A percentile compares a stretch with the other conserved stretches of the same genome.
phyloP scores from a whole-genome alignment of 345 rosid species.

The Isatis tinctoria region DNA sequence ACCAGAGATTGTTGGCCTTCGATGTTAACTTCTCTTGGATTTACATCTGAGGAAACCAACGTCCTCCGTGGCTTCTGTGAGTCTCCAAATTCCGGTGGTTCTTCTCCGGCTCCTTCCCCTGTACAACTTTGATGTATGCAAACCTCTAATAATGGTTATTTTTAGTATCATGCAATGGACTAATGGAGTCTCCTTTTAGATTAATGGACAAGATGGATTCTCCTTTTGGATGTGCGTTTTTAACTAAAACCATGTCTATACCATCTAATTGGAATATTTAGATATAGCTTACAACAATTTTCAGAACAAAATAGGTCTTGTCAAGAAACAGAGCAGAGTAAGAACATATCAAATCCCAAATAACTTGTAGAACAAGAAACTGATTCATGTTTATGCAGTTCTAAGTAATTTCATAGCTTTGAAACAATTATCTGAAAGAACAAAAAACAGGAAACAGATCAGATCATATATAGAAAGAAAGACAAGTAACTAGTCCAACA shows the following conservation, averaged over 20 bases:
- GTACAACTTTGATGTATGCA: conserved; percentile 1
- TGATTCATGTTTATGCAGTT: background rate
- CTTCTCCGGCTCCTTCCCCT: conserved; percentile 28
- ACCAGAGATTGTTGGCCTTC: conserved; percentile 74
- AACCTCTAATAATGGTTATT: background rate
- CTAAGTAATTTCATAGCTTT: background rate
- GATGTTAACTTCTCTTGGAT: conserved; percentile 67
- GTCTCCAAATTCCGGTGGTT: conserved; percentile 15
- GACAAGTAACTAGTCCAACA: background rate
- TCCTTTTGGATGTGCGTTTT: background rate
- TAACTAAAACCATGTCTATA: background rate
- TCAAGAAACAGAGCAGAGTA: background rate
- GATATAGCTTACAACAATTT: background rate
- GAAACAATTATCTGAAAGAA: too few species aligned
- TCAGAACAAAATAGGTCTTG: background rate
- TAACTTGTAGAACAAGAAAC: background rate
- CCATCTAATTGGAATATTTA: background rate
- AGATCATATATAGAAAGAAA: too few species aligned
- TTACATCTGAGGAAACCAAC: conserved; percentile 56
- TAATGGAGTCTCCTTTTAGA: background rate
- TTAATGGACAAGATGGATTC: background rate
- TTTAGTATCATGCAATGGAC: background rate
- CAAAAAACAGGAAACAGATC: background rate
- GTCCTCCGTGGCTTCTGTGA: conserved; percentile 56
- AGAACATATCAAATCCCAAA: background rate